A percentile compares a stretch with the other conserved stretches of the same genome.
Conservation (phyloP, 768 basidiomycete genomes). For the Rhodotorula diobovata region DNA sequence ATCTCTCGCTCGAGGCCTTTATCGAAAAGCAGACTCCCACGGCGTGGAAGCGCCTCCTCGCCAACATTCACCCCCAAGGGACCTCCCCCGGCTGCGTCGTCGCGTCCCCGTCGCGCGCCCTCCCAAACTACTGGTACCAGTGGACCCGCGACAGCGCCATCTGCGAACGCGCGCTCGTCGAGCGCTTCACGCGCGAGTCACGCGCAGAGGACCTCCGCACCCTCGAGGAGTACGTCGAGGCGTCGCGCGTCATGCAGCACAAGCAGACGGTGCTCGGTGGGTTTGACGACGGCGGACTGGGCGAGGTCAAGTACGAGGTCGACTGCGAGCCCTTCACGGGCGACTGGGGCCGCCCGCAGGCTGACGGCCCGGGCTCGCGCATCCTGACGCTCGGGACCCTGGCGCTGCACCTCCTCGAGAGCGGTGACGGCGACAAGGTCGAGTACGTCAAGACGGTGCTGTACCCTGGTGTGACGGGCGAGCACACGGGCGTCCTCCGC, state of each 20-base stretch:
- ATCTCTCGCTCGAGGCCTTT: constrained; percentile 25
- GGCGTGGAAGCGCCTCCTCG: constrained; percentile 19
- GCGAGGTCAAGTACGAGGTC: constrained; percentile 41
- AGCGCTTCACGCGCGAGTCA: constrained; percentile 27
- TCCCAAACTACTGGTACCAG: constrained; percentile 42
- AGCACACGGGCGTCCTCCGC: constrained; percentile 35
- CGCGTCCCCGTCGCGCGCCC: constrained; percentile 31
- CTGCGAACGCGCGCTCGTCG: constrained; percentile 36
- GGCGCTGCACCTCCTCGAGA: constrained; percentile 25
- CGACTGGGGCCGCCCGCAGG: constrained; percentile 39
- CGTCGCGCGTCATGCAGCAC: constrained; percentile 40
- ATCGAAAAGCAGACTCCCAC: background rate
- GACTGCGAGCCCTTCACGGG: constrained; percentile 29
- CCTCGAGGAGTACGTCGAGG: constrained; percentile 41
- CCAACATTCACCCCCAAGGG: constrained; percentile 36
- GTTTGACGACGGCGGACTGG: constrained; percentile 37
- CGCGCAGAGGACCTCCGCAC: background rate
- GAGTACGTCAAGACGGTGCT: constrained; percentile 26
- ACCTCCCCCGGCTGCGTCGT: constrained; percentile 38
- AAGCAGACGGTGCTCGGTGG: constrained; percentile 39
- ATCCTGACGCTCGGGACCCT: constrained; percentile 34
- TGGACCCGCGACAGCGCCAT: constrained; percentile 42
- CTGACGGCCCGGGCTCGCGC: constrained; percentile 39
- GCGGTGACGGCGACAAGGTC: constrained; percentile 7
- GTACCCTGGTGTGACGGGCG: constrained; percentile 25